Conservation (phyloP, 2,329 filamentous ascomycete genomes). For the Fusarium sp. region DNA sequence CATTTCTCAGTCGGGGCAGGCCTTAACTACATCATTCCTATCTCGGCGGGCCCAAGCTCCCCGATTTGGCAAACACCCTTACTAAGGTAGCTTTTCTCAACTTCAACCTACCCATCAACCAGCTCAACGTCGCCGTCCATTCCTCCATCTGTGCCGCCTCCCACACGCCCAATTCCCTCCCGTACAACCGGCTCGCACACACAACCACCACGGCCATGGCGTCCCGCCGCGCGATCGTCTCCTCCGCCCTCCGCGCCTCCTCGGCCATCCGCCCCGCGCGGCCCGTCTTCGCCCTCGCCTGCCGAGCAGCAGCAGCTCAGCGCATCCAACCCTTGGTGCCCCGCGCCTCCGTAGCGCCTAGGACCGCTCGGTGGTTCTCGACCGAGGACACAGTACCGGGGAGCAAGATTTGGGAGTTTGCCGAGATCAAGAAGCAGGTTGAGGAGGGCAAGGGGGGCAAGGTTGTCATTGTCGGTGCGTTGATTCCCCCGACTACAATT, state of each 20-base stretch:
- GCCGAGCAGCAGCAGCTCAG: background rate
- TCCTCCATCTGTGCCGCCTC: background rate
- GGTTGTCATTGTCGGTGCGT: conserved; percentile 61
- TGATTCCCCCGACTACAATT: background rate
- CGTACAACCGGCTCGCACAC: background rate
- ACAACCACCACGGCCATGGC: conserved; percentile 21
- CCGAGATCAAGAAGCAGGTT: conserved; percentile 59
- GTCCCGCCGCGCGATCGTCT: conserved; percentile 33
- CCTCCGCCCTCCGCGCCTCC: conserved; percentile 33
- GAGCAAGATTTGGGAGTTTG: conserved; percentile 62
- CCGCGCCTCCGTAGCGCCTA: conserved; percentile 10
- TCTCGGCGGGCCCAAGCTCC: conserved; percentile 6
- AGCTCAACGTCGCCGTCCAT: background rate
- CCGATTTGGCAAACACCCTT: background rate
- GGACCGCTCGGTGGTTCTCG: conserved; percentile 26
- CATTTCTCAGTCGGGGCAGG: background rate
- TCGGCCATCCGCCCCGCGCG: conserved; percentile 11
- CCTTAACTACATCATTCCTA: conserved; percentile 14
- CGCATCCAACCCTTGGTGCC: conserved; percentile 7
- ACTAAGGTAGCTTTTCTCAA: conserved; percentile 8
- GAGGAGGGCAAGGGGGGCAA: conserved; percentile 40
- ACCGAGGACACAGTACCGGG: conserved; percentile 19
- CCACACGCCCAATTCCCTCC: background rate
- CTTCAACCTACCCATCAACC: conserved; percentile 20
- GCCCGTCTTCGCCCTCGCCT: conserved; percentile 15